phyloP scores from a whole-genome alignment of 2,329 filamentous ascomycete species.

The Passalora sequoiae region DNA sequence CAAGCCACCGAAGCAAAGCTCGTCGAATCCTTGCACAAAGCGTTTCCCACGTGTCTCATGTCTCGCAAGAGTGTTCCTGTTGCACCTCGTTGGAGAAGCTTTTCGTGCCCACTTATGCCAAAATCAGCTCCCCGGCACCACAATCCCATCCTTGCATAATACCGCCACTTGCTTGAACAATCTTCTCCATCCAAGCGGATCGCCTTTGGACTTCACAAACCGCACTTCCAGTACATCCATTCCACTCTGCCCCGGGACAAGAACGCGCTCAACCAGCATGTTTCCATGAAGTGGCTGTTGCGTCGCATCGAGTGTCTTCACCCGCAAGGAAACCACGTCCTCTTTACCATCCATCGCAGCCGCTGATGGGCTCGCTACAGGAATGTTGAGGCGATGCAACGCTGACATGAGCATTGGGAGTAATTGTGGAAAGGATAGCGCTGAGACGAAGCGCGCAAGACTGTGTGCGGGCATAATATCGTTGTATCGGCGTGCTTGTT shows the following conservation, averaged over 20 bases:
- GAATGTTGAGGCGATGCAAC: slow-evolving; percentile 79
- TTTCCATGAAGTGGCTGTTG: slow-evolving; percentile 69
- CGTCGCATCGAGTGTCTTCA: slow-evolving; percentile 69
- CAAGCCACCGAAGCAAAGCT: too few relatives aligned
- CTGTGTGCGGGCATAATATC: slow-evolving; percentile 87
- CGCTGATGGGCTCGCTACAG: slow-evolving; percentile 49
- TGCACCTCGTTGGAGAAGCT: too few relatives aligned
- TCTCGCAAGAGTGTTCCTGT: too few relatives aligned
- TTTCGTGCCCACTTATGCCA: too few relatives aligned
- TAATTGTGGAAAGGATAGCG: slow-evolving; percentile 67
- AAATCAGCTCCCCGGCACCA: too few relatives aligned
- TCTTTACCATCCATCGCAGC: slow-evolving; percentile 45
- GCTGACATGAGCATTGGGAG: slow-evolving; percentile 75
- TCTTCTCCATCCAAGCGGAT: slow-evolving; percentile 91
- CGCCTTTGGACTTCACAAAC: slow-evolving; percentile 91
- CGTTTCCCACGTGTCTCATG: too few relatives aligned
- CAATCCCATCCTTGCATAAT: slow-evolving; percentile 76
- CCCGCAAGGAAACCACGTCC: slow-evolving; percentile 51
- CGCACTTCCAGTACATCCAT: slow-evolving; percentile 71
- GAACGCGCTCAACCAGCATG: slow-evolving; percentile 65
- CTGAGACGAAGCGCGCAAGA: slow-evolving; percentile 87
- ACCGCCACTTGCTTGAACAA: slow-evolving; percentile 96
- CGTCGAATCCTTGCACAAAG: too few relatives aligned
- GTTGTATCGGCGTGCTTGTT: slow-evolving; percentile 78
- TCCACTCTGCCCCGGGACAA: slow-evolving; percentile 36